A percentile compares a stretch with the other conserved stretches of the same genome.
Conservation (phyloP, 805 yeast genomes). For the Ascoidea rubescens region DNA sequence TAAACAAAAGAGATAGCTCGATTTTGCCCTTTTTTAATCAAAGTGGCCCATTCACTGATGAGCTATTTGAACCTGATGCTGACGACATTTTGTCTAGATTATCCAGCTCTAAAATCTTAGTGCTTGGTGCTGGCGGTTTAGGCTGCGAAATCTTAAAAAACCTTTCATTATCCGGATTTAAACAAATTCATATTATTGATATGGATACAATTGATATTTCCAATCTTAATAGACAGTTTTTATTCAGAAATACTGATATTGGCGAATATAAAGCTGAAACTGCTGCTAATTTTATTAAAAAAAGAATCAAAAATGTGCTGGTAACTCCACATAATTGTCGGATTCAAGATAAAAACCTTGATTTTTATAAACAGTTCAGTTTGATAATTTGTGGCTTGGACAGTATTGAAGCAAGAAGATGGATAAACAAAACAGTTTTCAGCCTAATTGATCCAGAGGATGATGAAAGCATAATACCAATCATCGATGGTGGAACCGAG, state of each 20-base stretch:
- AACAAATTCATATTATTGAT: slow-evolving; percentile 53
- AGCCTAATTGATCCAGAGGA: slow-evolving; percentile 42
- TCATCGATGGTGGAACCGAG: slow-evolving; percentile 93
- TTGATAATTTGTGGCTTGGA: slow-evolving; percentile 81
- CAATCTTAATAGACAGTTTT: slow-evolving; percentile 63
- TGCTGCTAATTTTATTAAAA: slow-evolving; percentile 43
- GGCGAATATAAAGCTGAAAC: slow-evolving; percentile 54
- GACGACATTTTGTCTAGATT: background rate
- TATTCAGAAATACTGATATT: slow-evolving; percentile 46
- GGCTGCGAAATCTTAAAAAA: slow-evolving; percentile 74
- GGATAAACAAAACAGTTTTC: slow-evolving; percentile 66
- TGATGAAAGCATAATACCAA: slow-evolving; percentile 38
- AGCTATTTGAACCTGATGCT: slow-evolving; percentile 2
- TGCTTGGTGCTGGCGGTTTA: slow-evolving; percentile 72
- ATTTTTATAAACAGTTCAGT: slow-evolving; percentile 54
- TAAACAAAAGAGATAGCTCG: background rate
- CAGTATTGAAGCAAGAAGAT: slow-evolving; percentile 77
- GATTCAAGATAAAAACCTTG: slow-evolving; percentile 48
- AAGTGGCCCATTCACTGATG: slow-evolving; percentile 8
- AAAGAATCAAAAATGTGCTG: slow-evolving; percentile 27
- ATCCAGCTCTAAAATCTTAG: slow-evolving; percentile 19
- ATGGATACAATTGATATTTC: slow-evolving; percentile 77
- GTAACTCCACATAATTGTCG: slow-evolving; percentile 50
- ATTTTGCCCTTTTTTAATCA: slow-evolving; percentile 1
- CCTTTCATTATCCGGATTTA: slow-evolving; percentile 56